phyloP scores from a whole-genome alignment of 306 rosid species.

The Datisca glomerata region DNA sequence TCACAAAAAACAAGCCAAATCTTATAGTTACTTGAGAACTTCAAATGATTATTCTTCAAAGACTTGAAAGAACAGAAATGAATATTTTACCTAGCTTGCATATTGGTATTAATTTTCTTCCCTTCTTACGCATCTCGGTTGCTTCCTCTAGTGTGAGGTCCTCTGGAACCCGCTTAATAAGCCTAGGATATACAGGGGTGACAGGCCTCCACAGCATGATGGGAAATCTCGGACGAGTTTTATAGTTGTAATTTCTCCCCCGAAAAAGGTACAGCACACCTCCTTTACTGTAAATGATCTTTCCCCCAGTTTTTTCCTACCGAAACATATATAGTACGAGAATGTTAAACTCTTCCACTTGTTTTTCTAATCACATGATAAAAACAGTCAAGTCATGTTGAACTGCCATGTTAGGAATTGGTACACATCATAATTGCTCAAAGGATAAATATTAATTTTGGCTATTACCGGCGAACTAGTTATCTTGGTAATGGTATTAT shows the following conservation, averaged over 20 bases:
- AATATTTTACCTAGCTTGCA: slow-evolving; percentile 59
- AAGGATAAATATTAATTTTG: too few relatives aligned
- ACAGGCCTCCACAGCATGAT: slow-evolving; percentile 95
- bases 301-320: slow-evolving; percentile 88
- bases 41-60: too few relatives aligned
- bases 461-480: too few relatives aligned
- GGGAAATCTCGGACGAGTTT: slow-evolving; percentile 72
- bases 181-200: slow-evolving; percentile 76
- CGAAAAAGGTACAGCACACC: slow-evolving; percentile 76
- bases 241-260: slow-evolving; percentile 87
- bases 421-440: too few relatives aligned
- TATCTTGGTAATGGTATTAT: too few relatives aligned
- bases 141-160: slow-evolving; percentile 63
- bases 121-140: slow-evolving; percentile 67
- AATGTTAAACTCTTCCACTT: background rate
- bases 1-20: slow-evolving; percentile 6
- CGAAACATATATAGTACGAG: slow-evolving; percentile 13
- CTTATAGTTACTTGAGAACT: too few relatives aligned
- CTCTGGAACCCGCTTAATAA: slow-evolving; percentile 54
- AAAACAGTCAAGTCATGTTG: too few relatives aligned
- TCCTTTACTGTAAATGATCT: slow-evolving; percentile 47
- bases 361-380: too few relatives aligned
- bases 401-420: too few relatives aligned
- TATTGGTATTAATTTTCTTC: slow-evolving; percentile 57
- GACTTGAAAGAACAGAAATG: slow-evolving; percentile 6